These are phyloP conservation scores for Cystoderma amianthinum DNA, from an alignment of 768 basidiomycete species.

Conservation along the genomic window DNA sequence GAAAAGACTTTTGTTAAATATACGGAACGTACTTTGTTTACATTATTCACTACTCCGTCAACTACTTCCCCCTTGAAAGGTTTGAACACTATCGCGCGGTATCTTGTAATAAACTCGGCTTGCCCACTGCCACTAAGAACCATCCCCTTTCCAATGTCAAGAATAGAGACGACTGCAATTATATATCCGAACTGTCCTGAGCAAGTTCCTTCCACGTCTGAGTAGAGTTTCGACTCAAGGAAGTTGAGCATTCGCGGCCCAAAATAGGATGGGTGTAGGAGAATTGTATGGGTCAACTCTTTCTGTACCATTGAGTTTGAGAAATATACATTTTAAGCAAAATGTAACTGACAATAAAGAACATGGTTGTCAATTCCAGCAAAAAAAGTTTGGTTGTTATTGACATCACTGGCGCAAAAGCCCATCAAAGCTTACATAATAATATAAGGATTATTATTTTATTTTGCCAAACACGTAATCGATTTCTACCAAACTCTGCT, in stretches of 20 bases:
- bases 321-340: too few relatives aligned
- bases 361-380: too few relatives aligned
- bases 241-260: conserved; percentile 93
- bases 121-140: conserved; percentile 88
- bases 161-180: conserved; percentile 85
- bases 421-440: too few relatives aligned
- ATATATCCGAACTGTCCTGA: conserved; percentile 94
- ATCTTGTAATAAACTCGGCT: conserved; percentile 92
- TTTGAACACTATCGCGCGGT: conserved; percentile 97
- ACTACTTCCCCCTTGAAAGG: conserved; percentile 99
- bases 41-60: conserved; percentile 92
- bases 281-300: conserved; percentile 95
- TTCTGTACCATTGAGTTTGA: too few relatives aligned
- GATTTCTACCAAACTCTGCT: too few relatives aligned
- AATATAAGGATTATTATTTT: too few relatives aligned
- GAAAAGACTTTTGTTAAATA: not conserved
- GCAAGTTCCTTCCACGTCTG: conserved; percentile 96
- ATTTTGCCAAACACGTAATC: too few relatives aligned
- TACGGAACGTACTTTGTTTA: conserved; percentile 73
- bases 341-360: too few relatives aligned
- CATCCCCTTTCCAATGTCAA: conserved; percentile 90
- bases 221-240: conserved; percentile 87
- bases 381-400: too few relatives aligned
- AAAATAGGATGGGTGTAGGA: conserved; percentile 97
- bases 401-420: too few relatives aligned